Evolutionary conservation across 2,329 filamentous ascomycete genomes (phyloP), one percentile per base, ranked within the genome.

Genomic region (Xylariaceae sp.): DNA sequence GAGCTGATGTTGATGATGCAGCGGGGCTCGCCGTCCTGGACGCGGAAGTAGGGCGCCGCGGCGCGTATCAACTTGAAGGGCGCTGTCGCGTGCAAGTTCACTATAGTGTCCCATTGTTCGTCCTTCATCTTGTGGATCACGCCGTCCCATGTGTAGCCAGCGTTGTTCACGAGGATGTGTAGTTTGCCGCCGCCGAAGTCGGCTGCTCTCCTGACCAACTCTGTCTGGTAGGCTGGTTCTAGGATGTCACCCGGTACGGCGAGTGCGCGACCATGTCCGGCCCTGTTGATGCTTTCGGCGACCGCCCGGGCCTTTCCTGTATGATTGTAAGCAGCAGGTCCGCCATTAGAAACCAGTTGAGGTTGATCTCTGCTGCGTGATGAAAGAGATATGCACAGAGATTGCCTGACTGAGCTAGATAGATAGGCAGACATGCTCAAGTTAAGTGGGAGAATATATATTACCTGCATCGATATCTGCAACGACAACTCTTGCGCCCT

Each of bases 61-160:
- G 86, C 87, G 57, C 91, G 84, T 62, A 94, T 79, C 56, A 96
- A 86, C 72, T 87, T 88, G 80, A 96, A 96, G 9, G 92, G 92
- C 1, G 89, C 90, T 10, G 90, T 94, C 71, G 83, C 87, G 80
- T 96, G 92, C 52, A 96, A 80, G 18, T 87, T 85, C 35, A 96
- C 77, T 73, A 96, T 96, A 54, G 88, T 92, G 63, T 94, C 88
- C 90, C 90, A 95, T 80, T 95, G 90, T 77, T 90, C 90, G 78
- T 95, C 90, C 13, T 87, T 89, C 80, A 91, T 93, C 81, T 94
- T 95, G 80, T 95, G 90, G 66, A 95, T 91, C 45, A 95, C 90
- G 5, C 88, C 92, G 73, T 96, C 92, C 90, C 91, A 96, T 0
- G 92, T 96, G 76, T 90, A 95, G 48, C 90, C 91, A 0, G 91